Evolutionary conservation across 1,139 yeast genomes (phyloP), one percentile per base, ranked within the genome.

Genomic region (Sugiyamaella neomexicana): DNA sequence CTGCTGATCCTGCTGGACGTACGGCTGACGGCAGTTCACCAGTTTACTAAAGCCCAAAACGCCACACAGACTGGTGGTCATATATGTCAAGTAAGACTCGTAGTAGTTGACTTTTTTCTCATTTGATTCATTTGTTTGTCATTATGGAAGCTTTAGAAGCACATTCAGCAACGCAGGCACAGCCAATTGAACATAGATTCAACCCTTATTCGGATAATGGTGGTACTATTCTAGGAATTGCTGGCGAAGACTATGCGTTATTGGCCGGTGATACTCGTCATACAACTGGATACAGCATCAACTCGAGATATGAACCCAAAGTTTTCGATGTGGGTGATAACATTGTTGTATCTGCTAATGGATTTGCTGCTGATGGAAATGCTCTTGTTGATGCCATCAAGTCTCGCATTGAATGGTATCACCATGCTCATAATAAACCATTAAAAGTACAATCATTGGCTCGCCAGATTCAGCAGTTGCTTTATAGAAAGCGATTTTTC

Each of bases 241-340:
- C 99, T 2, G 99, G 99, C 48, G 89, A 89, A 68, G 98, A 93
- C 72, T 93, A 90, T 68, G 97, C 97, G 31, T 95, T 93, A 40
- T 79, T 93, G 59, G 99, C 99, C 0, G 98, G 99, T 50, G 99
- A 95, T 72, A 93, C 99, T 17, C 86, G 99, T 76, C 96, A 88
- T 69, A 90, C 96, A 6, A 86, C 87, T 37, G 99, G 97, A 36
- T 93, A 89, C 74, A 85, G 90, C 60, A 95, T 93, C 72, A 90
- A 93, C 70, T 85, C 97, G 17, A 82, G 99, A 68, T 86, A 87
- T 70, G 95, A 89, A 71, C 95, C 96, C 46, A 90, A 89, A 72
- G 88, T 93, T 55, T 87, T 88, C 68, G 82, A 87, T 64, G 87
- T 89, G 56, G 98, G 97, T 52, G 98, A 93, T 72, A 80, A 87